Evolutionary conservation across 257 asterid genomes (phyloP).

Genomic region (Anisodus acutangulus): DNA sequence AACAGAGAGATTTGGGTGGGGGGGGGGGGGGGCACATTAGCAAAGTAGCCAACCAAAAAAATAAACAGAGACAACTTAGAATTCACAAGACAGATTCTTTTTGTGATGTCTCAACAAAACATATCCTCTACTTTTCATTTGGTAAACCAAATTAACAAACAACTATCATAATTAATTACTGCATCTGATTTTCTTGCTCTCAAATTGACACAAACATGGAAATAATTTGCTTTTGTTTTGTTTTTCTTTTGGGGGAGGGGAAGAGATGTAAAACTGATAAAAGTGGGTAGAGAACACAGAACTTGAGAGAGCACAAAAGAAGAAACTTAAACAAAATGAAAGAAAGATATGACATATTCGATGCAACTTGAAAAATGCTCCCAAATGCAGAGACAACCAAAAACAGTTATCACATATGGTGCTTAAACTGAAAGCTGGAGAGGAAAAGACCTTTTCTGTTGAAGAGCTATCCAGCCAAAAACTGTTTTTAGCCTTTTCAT

Average conservation of each 20-base stretch:
- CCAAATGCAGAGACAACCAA: constrained; percentile 18
- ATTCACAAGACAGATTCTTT: constrained; percentile 15
- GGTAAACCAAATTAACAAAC: neutral
- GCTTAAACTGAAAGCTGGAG: constrained; percentile 14
- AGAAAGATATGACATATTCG: neutral
- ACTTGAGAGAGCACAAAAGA: neutral
- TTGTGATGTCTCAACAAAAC: constrained; percentile 15
- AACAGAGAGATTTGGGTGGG: neutral
- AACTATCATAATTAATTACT: neutral
- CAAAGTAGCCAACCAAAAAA: neutral
- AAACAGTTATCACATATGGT: neutral
- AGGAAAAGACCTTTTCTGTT: constrained; percentile 72
- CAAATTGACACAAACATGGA: constrained; percentile 13
- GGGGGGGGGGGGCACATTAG: neutral
- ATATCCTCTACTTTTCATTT: constrained; percentile 19
- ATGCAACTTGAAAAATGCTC: constrained; percentile 5
- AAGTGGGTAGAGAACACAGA: neutral
- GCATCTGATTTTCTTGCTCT: neutral
- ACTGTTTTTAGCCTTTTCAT: constrained; percentile 60
- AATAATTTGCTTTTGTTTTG: neutral
- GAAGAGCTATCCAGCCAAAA: constrained; percentile 99
- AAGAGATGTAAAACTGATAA: neutral
- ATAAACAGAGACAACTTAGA: neutral
- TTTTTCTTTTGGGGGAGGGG: neutral
- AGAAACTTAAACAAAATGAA: neutral